phyloP scores from a whole-genome alignment of 441 rosid species.

The Erodium moschatum region DNA sequence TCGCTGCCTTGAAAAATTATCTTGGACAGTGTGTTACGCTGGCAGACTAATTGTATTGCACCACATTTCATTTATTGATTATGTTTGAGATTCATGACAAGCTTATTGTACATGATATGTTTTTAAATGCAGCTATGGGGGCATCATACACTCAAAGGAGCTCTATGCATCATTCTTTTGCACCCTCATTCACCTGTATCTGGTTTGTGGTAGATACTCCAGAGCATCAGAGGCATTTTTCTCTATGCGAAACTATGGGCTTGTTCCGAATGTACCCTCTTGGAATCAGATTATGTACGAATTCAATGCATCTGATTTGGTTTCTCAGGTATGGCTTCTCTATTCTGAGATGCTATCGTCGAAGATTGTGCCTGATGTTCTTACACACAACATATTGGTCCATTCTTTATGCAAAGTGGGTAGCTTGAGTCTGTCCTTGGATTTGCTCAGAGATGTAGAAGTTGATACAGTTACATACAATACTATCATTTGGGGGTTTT shows the following conservation, averaged over 20 bases:
- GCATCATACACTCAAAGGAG: slow-evolving; percentile 11
- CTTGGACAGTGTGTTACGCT: neutral
- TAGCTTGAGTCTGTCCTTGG: slow-evolving; percentile 40
- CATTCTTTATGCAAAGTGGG: slow-evolving; percentile 79
- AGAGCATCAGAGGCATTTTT: slow-evolving; percentile 9
- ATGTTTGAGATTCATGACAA: neutral
- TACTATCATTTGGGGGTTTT: slow-evolving; percentile 72
- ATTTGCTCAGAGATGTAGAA: slow-evolving; percentile 39
- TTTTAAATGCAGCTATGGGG: neutral
- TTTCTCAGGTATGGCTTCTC: slow-evolving; percentile 21
- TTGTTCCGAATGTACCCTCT: slow-evolving; percentile 13
- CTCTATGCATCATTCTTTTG: slow-evolving; percentile 22
- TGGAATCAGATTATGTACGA: slow-evolving; percentile 19
- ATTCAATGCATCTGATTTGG: slow-evolving; percentile 20
- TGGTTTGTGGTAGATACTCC: slow-evolving; percentile 15
- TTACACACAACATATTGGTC: slow-evolving; percentile 57
- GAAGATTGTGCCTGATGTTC: slow-evolving; percentile 51
- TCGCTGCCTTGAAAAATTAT: neutral
- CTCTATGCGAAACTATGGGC: slow-evolving; percentile 10
- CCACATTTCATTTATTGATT: neutral
- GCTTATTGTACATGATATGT: neutral
- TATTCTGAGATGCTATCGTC: slow-evolving; percentile 51
- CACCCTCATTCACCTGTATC: slow-evolving; percentile 15
- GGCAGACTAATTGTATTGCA: neutral
- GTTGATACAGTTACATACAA: slow-evolving; percentile 64